Evolutionary conservation across 768 basidiomycete species (phyloP).

Genomic region (Suillus discolor): DNA sequence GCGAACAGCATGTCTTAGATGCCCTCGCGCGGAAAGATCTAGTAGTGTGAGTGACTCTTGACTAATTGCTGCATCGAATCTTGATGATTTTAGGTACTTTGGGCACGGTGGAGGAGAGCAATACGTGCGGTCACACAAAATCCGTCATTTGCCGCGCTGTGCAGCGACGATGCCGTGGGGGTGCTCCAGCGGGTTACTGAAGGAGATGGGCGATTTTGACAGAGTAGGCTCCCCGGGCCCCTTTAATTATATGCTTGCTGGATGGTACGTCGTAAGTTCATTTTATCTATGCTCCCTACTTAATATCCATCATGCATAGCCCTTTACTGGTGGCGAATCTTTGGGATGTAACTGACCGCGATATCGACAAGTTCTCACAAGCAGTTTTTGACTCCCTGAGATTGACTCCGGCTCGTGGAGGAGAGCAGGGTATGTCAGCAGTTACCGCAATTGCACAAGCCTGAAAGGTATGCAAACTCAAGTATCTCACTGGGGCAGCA

Average conservation of each 20-base stretch:
- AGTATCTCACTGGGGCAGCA: conserved; percentile 93
- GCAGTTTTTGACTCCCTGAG: conserved; percentile 76
- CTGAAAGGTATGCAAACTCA: conserved; percentile 82
- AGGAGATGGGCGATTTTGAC: conserved; percentile 95
- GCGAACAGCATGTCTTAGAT: conserved; percentile 79
- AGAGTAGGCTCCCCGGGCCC: conserved; percentile 87
- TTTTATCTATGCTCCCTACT: not conserved
- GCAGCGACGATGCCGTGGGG: conserved; percentile 98
- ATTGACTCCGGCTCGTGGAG: conserved; percentile 40
- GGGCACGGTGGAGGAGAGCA: conserved; percentile 97
- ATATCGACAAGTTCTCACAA: conserved; percentile 92
- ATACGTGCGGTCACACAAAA: conserved; percentile 85
- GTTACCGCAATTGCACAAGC: conserved; percentile 80
- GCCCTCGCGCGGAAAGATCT: conserved; percentile 78
- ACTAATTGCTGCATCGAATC: conserved; percentile 4
- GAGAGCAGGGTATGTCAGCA: conserved; percentile 43
- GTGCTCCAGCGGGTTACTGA: conserved; percentile 89
- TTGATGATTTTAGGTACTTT: conserved; percentile 69
- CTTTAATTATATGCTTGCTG: conserved; percentile 96
- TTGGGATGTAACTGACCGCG: conserved; percentile 98
- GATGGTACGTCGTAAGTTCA: conserved; percentile 66
- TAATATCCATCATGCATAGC: conserved; percentile 40
- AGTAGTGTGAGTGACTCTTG: conserved; percentile 73
- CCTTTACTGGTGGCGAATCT: conserved; percentile 93
- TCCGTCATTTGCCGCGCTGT: conserved; percentile 80